These are phyloP conservation scores for Solanum lignicaule DNA, from an alignment of 257 asterid species.

Conservation along the genomic window DNA sequence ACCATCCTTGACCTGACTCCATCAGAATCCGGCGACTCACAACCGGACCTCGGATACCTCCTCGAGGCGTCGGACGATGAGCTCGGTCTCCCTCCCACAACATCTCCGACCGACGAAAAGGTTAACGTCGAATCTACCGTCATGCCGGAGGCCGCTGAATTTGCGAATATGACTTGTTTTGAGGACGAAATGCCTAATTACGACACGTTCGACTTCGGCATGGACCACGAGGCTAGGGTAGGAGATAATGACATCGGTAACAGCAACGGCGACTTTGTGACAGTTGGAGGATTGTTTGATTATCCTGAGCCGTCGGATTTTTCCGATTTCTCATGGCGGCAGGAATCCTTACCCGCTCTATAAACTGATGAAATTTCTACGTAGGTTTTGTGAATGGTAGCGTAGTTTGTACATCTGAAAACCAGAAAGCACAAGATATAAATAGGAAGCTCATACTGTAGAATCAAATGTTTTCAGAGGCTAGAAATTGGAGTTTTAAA, in stretches of 20 bases:
- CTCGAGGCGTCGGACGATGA: conserved; percentile 42
- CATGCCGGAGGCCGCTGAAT: not conserved
- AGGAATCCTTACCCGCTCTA: conserved; percentile 27
- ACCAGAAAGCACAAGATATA: not conserved
- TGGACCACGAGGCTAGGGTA: not conserved
- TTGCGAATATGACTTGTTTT: not conserved
- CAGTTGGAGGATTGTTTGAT: conserved; percentile 27
- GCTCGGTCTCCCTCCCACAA: conserved; percentile 35
- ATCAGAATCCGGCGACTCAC: conserved; percentile 15
- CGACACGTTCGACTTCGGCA: conserved; percentile 16
- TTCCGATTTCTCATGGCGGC: conserved; percentile 18
- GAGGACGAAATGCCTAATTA: conserved; percentile 18
- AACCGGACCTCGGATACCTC: conserved; percentile 31
- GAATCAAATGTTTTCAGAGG: not conserved
- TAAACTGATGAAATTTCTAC: not conserved
- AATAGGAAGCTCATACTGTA: not conserved
- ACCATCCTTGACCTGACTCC: not conserved
- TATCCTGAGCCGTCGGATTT: conserved; percentile 13
- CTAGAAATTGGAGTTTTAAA: not conserved
- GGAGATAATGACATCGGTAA: not conserved
- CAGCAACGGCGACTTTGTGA: conserved; percentile 7
- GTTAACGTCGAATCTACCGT: not conserved
- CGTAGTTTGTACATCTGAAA: conserved; percentile 10
- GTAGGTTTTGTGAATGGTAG: conserved; percentile 4
- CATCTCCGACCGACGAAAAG: not conserved